A percentile compares a stretch with the other conserved stretches of the same genome.
phyloP scores from a whole-genome alignment of 768 basidiomycete genomes.

The Russula compacta region DNA sequence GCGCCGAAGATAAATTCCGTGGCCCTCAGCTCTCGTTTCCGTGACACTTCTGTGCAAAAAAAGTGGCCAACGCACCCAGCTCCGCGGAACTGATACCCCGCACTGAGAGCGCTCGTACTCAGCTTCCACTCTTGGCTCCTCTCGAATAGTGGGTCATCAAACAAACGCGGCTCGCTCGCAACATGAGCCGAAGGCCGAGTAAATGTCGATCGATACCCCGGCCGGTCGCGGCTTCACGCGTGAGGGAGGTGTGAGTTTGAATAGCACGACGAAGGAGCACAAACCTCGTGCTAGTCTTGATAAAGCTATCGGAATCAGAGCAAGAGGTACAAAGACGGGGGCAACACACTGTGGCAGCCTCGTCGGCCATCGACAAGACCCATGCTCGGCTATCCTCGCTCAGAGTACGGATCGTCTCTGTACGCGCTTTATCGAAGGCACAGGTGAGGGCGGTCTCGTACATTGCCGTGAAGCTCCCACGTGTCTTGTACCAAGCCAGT shows the following conservation, averaged over 20 bases:
- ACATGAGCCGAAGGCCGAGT: constrained; percentile 68
- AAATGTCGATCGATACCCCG: constrained; percentile 86
- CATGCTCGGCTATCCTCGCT: constrained; percentile 66
- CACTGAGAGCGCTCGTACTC: constrained; percentile 83
- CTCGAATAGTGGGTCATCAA: constrained; percentile 69
- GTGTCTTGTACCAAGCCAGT: constrained; percentile 80
- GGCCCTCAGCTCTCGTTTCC: neutral
- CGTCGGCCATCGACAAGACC: constrained; percentile 66
- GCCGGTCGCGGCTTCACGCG: constrained; percentile 70
- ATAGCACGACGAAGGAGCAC: constrained; percentile 58
- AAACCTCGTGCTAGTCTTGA: constrained; percentile 29
- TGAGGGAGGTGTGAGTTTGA: constrained; percentile 58
- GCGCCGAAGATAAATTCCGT: constrained; percentile 59
- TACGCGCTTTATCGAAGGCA: constrained; percentile 78
- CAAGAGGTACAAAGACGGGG: neutral
- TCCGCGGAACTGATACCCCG: constrained; percentile 77
- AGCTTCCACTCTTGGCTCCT: constrained; percentile 79
- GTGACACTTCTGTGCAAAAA: neutral
- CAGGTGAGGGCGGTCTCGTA: constrained; percentile 91
- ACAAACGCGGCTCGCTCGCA: constrained; percentile 60
- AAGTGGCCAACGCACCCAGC: constrained; percentile 50
- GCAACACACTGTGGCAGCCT: constrained; percentile 36
- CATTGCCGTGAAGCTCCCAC: constrained; percentile 71
- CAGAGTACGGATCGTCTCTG: constrained; percentile 78
- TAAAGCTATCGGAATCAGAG: neutral